Percentiles rank a stretch among this genome's conserved stretches.
Evolutionary conservation across 495 filamentous ascomycete genomes (phyloP).

Genomic region (Daldinia decipiens): DNA sequence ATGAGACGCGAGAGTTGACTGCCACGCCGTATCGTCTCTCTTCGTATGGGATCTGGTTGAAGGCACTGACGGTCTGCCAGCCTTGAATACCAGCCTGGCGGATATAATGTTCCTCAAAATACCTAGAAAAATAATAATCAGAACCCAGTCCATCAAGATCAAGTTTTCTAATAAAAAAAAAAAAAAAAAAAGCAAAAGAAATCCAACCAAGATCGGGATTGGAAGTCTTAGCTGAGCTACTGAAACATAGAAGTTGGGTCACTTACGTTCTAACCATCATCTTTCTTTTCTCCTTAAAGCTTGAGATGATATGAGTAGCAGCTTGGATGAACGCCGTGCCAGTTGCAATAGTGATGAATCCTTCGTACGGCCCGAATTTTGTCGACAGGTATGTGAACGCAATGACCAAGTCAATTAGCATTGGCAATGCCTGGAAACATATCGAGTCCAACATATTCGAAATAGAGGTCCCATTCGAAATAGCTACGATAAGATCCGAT

Average conservation of each 20-base stretch:
- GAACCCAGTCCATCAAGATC: background rate
- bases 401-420: conserved; percentile 75
- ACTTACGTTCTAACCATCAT: conserved; percentile 51
- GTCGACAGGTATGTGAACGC: conserved; percentile 75
- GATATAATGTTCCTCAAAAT: conserved; percentile 67
- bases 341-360: conserved; percentile 72
- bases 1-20: conserved; percentile 55
- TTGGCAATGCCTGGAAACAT: conserved; percentile 73
- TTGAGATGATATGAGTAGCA: conserved; percentile 63
- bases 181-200: background rate
- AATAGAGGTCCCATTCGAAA: conserved; percentile 71
- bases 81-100: conserved; percentile 71
- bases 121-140: conserved; percentile 37
- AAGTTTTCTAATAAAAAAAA: background rate
- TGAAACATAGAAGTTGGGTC: background rate
- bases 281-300: conserved; percentile 53
- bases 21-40: conserved; percentile 66
- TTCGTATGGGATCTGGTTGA: conserved; percentile 77
- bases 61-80: conserved; percentile 76
- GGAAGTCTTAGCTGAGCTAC: background rate
- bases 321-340: conserved; percentile 71
- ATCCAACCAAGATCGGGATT: background rate
- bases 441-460: conserved; percentile 72
- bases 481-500: conserved; percentile 74
- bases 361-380: conserved; percentile 78